Conservation (phyloP, 2,329 filamentous ascomycete species). For the Curvularia sp. region DNA sequence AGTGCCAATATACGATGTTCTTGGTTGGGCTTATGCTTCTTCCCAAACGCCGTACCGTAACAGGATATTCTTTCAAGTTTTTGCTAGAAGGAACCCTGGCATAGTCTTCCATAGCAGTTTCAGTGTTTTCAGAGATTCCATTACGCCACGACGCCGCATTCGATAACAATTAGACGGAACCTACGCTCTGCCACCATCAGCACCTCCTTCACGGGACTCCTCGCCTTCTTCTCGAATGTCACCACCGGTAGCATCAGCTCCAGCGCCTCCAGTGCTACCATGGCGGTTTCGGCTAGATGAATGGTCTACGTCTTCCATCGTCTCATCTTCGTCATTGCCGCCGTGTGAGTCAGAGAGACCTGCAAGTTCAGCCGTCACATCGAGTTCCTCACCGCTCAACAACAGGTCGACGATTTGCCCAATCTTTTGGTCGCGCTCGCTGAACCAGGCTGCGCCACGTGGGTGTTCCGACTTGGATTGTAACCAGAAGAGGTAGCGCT, state of each 20-base stretch:
- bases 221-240: slow-evolving; percentile 91
- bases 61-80: slow-evolving; percentile 24
- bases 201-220: slow-evolving; percentile 87
- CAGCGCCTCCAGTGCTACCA: slow-evolving; percentile 75
- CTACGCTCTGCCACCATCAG: slow-evolving; percentile 99
- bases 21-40: slow-evolving; percentile 28
- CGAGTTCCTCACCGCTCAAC: slow-evolving; percentile 86
- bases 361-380: slow-evolving; percentile 74
- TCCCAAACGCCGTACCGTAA: slow-evolving; percentile 47
- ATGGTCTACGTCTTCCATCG: slow-evolving; percentile 64
- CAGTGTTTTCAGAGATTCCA: slow-evolving; percentile 37
- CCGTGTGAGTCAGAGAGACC: slow-evolving; percentile 62
- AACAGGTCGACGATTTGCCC: slow-evolving; percentile 85
- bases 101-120: slow-evolving; percentile 31
- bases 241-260: slow-evolving; percentile 84
- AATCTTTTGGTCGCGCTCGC: slow-evolving; percentile 83
- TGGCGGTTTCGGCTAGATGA: slow-evolving; percentile 42
- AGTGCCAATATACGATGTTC: slow-evolving; percentile 32
- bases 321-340: slow-evolving; percentile 69
- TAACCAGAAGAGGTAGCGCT: slow-evolving; percentile 94
- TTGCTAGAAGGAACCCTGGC: slow-evolving; percentile 20
- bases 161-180: slow-evolving; percentile 60
- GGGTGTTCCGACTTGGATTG: slow-evolving; percentile 85
- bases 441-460: slow-evolving; percentile 76
- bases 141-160: slow-evolving; percentile 48